Percentiles rank a stretch among this genome's conserved stretches.
Evolutionary conservation across 208 protist genomes (phyloP).

Genomic region (Wallacemonas sp.): DNA sequence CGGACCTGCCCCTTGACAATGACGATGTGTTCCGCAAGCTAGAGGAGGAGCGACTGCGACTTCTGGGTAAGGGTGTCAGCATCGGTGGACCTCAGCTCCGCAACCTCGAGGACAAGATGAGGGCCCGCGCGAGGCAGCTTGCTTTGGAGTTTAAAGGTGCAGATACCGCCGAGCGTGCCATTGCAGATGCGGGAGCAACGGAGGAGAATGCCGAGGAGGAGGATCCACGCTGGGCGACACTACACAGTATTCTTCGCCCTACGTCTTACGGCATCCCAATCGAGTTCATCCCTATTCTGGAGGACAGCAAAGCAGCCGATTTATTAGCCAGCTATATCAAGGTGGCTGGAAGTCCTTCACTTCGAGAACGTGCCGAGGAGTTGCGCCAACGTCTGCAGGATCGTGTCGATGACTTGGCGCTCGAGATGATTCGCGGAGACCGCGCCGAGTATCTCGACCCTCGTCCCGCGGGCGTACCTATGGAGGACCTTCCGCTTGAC

Average conservation of each 20-base stretch:
- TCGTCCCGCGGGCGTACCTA: constrained; percentile 32
- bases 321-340: constrained; percentile 24
- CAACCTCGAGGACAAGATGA: constrained; percentile 14
- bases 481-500: constrained; percentile 35
- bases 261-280: constrained; percentile 36
- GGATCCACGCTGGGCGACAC: constrained; percentile 7
- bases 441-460: constrained; percentile 31
- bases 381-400: constrained; percentile 28
- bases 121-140: constrained; percentile 23
- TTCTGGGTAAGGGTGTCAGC: constrained; percentile 30
- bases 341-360: constrained; percentile 3
- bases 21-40: constrained; percentile 58
- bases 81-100: constrained; percentile 6
- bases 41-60: constrained; percentile 54
- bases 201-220: background rate
- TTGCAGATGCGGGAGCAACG: constrained; percentile 9
- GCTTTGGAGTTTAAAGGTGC: constrained; percentile 12
- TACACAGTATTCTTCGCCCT: constrained; percentile 16
- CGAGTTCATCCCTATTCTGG: constrained; percentile 26
- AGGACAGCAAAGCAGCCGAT: constrained; percentile 14
- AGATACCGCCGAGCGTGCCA: background rate
- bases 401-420: constrained; percentile 41
- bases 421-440: constrained; percentile 30
- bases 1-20: constrained; percentile 40
- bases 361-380: constrained; percentile 13